phyloP scores from a whole-genome alignment of 1,139 yeast genomes.

The Taphrina flavorubra region DNA sequence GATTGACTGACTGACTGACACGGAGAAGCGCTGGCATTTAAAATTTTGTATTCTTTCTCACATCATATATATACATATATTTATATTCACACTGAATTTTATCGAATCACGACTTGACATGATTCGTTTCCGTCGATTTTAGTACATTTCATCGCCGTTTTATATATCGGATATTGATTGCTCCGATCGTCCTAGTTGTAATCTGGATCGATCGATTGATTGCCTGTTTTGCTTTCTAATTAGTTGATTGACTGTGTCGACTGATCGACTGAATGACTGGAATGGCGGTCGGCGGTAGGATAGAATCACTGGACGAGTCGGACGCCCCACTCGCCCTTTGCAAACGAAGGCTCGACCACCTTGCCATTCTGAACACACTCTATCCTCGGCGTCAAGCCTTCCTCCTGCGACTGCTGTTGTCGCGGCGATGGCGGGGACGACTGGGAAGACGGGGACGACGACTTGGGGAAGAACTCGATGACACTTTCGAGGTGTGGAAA shows the following conservation, averaged over 20 bases:
- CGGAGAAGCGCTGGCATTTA: not conserved
- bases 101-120: too few relatives aligned
- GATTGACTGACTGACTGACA: too few relatives aligned
- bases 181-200: too few relatives aligned
- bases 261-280: too few relatives aligned
- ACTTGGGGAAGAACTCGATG: not conserved
- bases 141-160: too few relatives aligned
- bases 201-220: too few relatives aligned
- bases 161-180: too few relatives aligned
- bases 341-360: constrained; percentile 33
- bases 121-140: too few relatives aligned
- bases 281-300: not conserved
- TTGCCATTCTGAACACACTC: constrained; percentile 38
- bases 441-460: too few relatives aligned
- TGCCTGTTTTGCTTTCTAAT: too few relatives aligned
- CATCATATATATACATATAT: not conserved
- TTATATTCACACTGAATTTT: not conserved
- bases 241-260: not conserved
- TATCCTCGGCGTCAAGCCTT: not conserved
- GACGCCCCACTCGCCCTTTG: constrained; percentile 36
- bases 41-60: not conserved
- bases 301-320: constrained; percentile 18
- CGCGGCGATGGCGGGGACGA: too few relatives aligned
- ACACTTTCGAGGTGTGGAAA: constrained; percentile 16
- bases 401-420: too few relatives aligned